phyloP scores from a whole-genome alignment of 75 land plant species.

The Cupressus sempervirens region DNA sequence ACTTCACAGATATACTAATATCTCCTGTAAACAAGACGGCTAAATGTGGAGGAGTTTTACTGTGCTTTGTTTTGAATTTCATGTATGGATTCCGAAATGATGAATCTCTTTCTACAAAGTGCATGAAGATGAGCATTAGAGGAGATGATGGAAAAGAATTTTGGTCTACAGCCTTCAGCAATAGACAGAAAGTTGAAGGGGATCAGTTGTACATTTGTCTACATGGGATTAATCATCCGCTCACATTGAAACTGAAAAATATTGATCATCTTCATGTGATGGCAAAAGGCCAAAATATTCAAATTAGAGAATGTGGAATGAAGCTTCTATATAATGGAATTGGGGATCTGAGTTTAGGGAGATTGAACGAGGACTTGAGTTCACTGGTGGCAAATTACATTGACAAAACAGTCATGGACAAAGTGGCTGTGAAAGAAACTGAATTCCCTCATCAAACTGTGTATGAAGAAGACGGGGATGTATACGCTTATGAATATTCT shows the following conservation, averaged over 20 bases:
- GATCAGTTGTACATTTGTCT: background rate
- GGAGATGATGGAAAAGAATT: background rate
- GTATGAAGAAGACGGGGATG: background rate
- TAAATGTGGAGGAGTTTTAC: background rate
- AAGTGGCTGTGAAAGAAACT: background rate
- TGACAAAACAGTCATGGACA: no score
- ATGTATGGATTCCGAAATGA: background rate
- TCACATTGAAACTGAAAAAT: background rate
- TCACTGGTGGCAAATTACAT: background rate
- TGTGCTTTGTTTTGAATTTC: background rate
- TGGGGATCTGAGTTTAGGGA: background rate
- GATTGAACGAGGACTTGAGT: background rate
- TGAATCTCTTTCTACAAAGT: background rate
- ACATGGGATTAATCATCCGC: background rate
- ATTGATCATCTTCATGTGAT: background rate
- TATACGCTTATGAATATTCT: background rate
- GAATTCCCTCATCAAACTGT: background rate
- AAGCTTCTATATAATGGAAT: background rate
- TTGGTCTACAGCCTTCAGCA: background rate
- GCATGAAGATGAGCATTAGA: background rate
- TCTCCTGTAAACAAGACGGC: background rate
- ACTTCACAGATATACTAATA: background rate
- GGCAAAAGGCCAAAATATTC: background rate
- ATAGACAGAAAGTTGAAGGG: background rate
- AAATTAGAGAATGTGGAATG: background rate